Conservation (phyloP, 305 asterid species). For the Fraxinus latifolia region DNA sequence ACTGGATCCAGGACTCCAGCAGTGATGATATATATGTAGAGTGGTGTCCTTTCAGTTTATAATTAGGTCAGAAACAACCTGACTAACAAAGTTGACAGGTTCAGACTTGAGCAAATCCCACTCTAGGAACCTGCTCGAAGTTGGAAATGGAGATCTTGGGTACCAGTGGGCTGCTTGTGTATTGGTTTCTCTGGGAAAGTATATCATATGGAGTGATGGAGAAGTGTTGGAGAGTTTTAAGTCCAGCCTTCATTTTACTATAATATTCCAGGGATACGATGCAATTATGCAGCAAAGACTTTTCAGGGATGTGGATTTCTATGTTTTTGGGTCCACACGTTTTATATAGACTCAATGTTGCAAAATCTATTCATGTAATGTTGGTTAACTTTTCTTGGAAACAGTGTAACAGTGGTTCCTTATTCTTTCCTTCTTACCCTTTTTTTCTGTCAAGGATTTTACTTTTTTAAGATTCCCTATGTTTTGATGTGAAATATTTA, state of each 20-base stretch:
- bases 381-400: not conserved
- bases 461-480: not conserved
- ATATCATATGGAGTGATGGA: not conserved
- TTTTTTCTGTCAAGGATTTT: not conserved
- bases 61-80: not conserved
- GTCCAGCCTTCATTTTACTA: not conserved
- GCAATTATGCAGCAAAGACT: not conserved
- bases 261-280: not conserved
- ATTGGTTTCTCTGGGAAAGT: not conserved
- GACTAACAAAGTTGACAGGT: not conserved
- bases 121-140: not conserved
- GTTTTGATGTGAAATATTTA: not conserved
- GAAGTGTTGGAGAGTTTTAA: not conserved
- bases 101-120: not conserved
- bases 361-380: not conserved
- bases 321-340: not conserved
- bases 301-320: not conserved
- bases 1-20: constrained; percentile 35
- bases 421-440: not conserved
- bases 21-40: constrained; percentile 19
- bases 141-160: not conserved
- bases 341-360: not conserved
- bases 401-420: not conserved
- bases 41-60: not conserved
- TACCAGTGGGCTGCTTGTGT: not conserved